A percentile compares a stretch with the other conserved stretches of the same genome.
These are phyloP conservation scores for Hibiscus tridactylites DNA, from an alignment of 345 rosid species.

Conservation along the genomic window DNA sequence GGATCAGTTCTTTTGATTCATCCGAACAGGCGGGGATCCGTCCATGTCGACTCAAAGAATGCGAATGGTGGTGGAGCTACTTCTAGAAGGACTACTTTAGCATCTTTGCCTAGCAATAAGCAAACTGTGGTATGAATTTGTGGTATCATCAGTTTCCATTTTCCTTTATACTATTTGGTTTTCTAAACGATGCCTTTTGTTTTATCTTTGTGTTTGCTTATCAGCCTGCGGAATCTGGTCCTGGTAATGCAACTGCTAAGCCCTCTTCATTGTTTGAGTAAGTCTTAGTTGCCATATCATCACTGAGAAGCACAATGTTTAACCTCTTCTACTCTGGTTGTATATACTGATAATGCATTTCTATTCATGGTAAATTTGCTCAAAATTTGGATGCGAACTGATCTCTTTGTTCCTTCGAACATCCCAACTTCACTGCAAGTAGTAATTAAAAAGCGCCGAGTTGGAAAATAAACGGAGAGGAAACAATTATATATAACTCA, in stretches of 20 bases:
- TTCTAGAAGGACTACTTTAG: constrained; percentile 26
- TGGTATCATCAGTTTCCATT: neutral
- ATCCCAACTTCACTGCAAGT: no score
- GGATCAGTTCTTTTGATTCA: constrained; percentile 25
- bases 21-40: constrained; percentile 20
- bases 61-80: constrained; percentile 18
- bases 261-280: constrained; percentile 34
- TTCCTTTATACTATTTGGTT: neutral
- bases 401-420: neutral
- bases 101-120: constrained; percentile 25
- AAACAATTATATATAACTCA: neutral
- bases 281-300: constrained; percentile 19
- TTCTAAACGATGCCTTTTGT: neutral
- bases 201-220: constrained; percentile 9
- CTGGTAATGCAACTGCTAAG: constrained; percentile 27
- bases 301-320: neutral
- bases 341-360: neutral
- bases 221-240: constrained; percentile 39
- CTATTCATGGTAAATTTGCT: neutral
- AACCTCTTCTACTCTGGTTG: neutral
- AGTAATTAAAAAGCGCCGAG: no score
- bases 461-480: no score
- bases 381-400: neutral
- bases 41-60: constrained; percentile 24
- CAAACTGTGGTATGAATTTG: constrained; percentile 32